These are phyloP conservation scores for Tolypocladium inflatum DNA, from an alignment of 2,329 filamentous ascomycete species.

Conservation along the genomic window DNA sequence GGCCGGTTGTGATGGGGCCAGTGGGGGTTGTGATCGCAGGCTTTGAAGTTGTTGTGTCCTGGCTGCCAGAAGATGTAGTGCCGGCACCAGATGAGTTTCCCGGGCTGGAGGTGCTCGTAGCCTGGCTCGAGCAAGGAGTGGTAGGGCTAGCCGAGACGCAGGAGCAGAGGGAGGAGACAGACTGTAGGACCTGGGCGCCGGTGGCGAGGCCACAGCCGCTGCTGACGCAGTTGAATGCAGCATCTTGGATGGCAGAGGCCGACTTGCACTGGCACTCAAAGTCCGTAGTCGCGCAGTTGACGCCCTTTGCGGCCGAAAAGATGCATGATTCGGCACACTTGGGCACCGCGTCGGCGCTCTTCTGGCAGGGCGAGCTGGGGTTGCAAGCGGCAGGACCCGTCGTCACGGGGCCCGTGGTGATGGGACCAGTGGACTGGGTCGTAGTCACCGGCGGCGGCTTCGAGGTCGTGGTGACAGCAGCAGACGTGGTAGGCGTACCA, in stretches of 20 bases:
- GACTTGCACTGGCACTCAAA: slow-evolving; percentile 15
- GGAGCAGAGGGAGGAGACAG: slow-evolving; percentile 11
- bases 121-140: slow-evolving; percentile 7
- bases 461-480: background rate
- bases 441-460: background rate
- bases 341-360: slow-evolving; percentile 12
- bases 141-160: slow-evolving; percentile 14
- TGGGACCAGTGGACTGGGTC: background rate
- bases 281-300: slow-evolving; percentile 12
- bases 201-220: slow-evolving; percentile 9
- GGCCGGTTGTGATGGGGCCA: background rate
- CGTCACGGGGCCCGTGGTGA: background rate
- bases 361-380: slow-evolving; percentile 11
- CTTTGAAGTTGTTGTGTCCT: background rate
- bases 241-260: slow-evolving; percentile 10
- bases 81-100: no score
- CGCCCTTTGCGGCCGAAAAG: slow-evolving; percentile 12
- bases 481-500: background rate
- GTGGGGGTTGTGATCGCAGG: background rate
- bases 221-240: slow-evolving; percentile 11
- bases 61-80: background rate
- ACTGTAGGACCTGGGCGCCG: slow-evolving; percentile 7
- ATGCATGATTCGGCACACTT: slow-evolving; percentile 15
- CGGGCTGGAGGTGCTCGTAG: background rate
- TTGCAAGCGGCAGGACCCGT: background rate